Conservation (phyloP, 2,329 filamentous ascomycete species). For the Neopestalotiopsis sp. region DNA sequence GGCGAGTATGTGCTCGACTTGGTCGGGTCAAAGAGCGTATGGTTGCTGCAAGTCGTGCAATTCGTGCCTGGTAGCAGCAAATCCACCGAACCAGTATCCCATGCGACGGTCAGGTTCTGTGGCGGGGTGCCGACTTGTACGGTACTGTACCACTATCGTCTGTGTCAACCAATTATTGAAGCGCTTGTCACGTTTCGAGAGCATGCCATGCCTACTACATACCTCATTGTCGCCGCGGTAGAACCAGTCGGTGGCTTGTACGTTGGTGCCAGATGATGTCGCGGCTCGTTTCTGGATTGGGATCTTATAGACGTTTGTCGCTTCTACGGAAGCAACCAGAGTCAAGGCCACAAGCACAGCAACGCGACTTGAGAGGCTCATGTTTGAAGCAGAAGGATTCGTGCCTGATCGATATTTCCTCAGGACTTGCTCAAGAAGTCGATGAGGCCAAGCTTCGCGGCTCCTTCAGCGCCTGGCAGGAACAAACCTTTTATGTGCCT, state of each 20-base stretch:
- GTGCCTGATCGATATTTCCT: neutral
- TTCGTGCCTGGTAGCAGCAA: slow-evolving; percentile 35
- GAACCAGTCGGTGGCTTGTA: slow-evolving; percentile 11
- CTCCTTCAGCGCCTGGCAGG: neutral
- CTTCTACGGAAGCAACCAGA: neutral
- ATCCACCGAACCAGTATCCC: slow-evolving; percentile 37
- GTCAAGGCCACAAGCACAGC: neutral
- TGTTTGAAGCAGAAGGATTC: neutral
- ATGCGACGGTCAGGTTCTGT: slow-evolving; percentile 37
- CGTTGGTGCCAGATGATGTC: neutral
- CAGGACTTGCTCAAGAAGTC: neutral
- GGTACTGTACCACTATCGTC: slow-evolving; percentile 22
- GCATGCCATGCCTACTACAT: neutral
- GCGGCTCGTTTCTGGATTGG: slow-evolving; percentile 1
- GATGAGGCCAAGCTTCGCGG: neutral
- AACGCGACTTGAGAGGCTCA: neutral
- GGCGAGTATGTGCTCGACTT: slow-evolving; percentile 36
- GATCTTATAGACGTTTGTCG: slow-evolving; percentile 9
- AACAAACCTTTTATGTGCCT: neutral
- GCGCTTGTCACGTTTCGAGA: neutral
- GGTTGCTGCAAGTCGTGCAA: slow-evolving; percentile 34
- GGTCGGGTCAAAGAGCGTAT: slow-evolving; percentile 32
- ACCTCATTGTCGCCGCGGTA: slow-evolving; percentile 13
- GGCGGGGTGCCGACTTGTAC: slow-evolving; percentile 25
- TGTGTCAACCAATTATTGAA: neutral